Evolutionary conservation across 176 grass and related monocot species (phyloP).

Genomic region (Musa acuminata): DNA sequence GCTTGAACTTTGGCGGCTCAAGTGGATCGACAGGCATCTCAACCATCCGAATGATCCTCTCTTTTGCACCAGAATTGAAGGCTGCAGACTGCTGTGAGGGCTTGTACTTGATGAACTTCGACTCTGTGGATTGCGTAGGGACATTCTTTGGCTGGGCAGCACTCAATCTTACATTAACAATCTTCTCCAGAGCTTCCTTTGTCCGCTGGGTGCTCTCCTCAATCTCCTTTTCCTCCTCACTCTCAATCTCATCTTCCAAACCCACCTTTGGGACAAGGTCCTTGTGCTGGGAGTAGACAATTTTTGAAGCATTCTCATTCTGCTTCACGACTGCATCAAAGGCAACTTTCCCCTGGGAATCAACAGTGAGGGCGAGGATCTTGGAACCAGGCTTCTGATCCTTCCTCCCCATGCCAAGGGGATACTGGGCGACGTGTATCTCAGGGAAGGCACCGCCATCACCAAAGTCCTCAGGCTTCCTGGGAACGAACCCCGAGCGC

Average conservation of each 20-base stretch:
- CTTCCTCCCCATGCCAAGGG: slow-evolving; percentile 78
- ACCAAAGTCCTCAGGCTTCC: slow-evolving; percentile 64
- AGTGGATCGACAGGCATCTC: slow-evolving; percentile 72
- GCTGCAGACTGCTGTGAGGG: slow-evolving; percentile 86
- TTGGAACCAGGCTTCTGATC: slow-evolving; percentile 77
- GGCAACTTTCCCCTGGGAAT: slow-evolving; percentile 67
- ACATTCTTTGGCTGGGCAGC: slow-evolving; percentile 93
- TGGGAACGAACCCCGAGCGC: slow-evolving; percentile 64
- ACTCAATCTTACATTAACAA: slow-evolving; percentile 75
- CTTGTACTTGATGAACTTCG: slow-evolving; percentile 97
- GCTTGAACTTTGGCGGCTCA: slow-evolving; percentile 96
- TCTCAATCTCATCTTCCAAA: slow-evolving; percentile 26
- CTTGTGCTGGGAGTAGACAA: slow-evolving; percentile 87
- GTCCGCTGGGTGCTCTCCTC: slow-evolving; percentile 77
- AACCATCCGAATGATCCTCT: slow-evolving; percentile 86
- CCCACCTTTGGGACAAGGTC: slow-evolving; percentile 75
- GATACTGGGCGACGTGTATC: slow-evolving; percentile 89
- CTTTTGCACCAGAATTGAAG: slow-evolving; percentile 93
- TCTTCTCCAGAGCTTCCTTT: slow-evolving; percentile 65
- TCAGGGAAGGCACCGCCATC: slow-evolving; percentile 91
- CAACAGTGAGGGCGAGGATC: slow-evolving; percentile 84
- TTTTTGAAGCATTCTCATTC: slow-evolving; percentile 82
- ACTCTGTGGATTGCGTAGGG: slow-evolving; percentile 62
- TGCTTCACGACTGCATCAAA: slow-evolving; percentile 97
- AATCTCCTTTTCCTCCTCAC: slow-evolving; percentile 64